A percentile compares a stretch with the other conserved stretches of the same genome.
Conservation (phyloP, 2,329 filamentous ascomycete species). For the Lasiodiplodia sp. region DNA sequence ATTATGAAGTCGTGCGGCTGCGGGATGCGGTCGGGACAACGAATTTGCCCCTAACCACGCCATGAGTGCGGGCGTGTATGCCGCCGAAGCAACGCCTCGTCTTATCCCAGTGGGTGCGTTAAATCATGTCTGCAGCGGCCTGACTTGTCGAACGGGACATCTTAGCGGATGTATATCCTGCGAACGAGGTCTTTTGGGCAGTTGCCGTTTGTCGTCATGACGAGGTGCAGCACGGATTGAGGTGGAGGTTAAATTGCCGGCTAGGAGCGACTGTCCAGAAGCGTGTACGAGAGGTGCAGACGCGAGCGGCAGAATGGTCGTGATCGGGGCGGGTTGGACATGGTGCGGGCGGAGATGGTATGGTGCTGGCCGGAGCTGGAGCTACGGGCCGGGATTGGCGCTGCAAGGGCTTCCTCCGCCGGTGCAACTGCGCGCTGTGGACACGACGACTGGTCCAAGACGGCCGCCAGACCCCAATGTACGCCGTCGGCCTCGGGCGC, state of each 20-base stretch:
- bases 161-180: slow-evolving; percentile 51
- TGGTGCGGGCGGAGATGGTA: neutral
- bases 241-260: neutral
- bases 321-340: neutral
- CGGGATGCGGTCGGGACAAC: slow-evolving; percentile 48
- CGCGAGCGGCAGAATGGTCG: neutral
- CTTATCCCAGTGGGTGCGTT: slow-evolving; percentile 54
- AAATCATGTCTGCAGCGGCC: slow-evolving; percentile 54
- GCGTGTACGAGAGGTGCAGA: neutral
- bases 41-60: slow-evolving; percentile 55
- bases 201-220: neutral
- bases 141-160: slow-evolving; percentile 51
- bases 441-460: slow-evolving; percentile 24
- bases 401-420: slow-evolving; percentile 22
- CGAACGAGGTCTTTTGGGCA: slow-evolving; percentile 1
- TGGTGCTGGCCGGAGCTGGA: neutral
- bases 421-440: slow-evolving; percentile 15
- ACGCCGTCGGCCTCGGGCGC: slow-evolving; percentile 28
- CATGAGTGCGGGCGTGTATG: slow-evolving; percentile 57
- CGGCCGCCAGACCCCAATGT: slow-evolving; percentile 15
- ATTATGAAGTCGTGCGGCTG: slow-evolving; percentile 57
- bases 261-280: neutral
- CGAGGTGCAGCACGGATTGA: neutral
- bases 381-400: slow-evolving; percentile 15
- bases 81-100: slow-evolving; percentile 47